phyloP scores from a whole-genome alignment of 345 rosid species.

The Draba incana region DNA sequence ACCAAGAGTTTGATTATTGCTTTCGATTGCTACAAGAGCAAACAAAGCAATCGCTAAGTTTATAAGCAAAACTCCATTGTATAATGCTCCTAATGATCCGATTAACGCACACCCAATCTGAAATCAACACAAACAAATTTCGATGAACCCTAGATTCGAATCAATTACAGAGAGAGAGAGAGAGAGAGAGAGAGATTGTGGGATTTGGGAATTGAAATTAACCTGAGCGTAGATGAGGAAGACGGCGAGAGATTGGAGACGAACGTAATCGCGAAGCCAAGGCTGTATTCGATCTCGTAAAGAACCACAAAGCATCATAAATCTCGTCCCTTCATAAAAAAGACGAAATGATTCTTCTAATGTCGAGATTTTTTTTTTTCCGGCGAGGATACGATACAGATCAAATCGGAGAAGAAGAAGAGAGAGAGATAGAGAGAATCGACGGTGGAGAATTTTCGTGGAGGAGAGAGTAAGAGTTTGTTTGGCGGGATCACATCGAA shows the following conservation, averaged over 20 bases:
- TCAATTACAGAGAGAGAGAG: neutral
- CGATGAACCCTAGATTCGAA: constrained; percentile 39
- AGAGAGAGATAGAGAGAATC: neutral
- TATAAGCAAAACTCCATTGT: constrained; percentile 76
- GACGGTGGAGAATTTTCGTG: no score
- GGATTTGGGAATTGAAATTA: neutral
- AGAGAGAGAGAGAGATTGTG: neutral
- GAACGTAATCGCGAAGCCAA: constrained; percentile 83
- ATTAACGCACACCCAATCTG: constrained; percentile 86
- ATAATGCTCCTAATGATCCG: constrained; percentile 86
- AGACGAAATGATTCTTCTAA: neutral
- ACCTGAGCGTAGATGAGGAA: constrained; percentile 92
- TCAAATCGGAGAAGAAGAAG: constrained; percentile 11
- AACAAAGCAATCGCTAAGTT: constrained; percentile 77
- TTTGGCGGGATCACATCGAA: constrained; percentile 46
- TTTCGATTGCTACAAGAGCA: constrained; percentile 86
- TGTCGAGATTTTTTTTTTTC: neutral
- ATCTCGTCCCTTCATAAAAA: constrained; percentile 45
- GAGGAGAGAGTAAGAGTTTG: constrained; percentile 32
- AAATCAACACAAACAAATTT: neutral
- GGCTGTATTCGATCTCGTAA: constrained; percentile 59
- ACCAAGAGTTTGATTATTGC: constrained; percentile 77
- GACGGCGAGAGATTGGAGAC: constrained; percentile 75
- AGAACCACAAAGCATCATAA: constrained; percentile 49
- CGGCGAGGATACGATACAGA: constrained; percentile 22